Evolutionary conservation across 106 monocot species (phyloP).

Genomic region (Agapanthus africanus): DNA sequence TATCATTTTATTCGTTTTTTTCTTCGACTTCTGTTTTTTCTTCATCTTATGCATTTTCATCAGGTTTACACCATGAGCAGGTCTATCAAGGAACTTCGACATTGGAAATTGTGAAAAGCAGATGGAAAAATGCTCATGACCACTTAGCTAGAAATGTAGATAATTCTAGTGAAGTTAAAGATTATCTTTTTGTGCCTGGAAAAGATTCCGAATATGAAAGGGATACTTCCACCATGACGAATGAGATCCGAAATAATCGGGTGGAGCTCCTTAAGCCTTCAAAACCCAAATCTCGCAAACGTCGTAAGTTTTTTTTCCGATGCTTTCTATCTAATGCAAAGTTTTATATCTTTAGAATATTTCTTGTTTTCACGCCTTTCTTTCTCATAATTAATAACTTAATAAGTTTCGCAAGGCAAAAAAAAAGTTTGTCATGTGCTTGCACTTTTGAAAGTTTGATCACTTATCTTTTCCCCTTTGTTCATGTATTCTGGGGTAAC

Average conservation of each 20-base stretch:
- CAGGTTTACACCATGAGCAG: constrained; percentile 21
- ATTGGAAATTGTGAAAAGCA: constrained; percentile 14
- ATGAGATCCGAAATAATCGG: background rate
- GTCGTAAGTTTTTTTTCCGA: constrained; percentile 27
- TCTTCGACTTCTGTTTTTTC: too few species aligned
- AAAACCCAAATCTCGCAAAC: constrained; percentile 36
- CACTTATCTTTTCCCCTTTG: background rate
- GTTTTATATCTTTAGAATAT: background rate
- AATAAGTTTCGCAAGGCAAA: background rate
- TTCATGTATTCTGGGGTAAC: background rate
- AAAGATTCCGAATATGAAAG: background rate
- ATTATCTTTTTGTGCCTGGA: background rate
- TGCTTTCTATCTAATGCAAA: background rate
- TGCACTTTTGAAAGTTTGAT: background rate
- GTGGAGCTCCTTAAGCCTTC: constrained; percentile 5
- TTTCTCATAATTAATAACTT: background rate
- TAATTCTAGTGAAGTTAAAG: background rate
- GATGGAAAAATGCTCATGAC: constrained; percentile 11
- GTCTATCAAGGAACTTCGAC: constrained; percentile 17
- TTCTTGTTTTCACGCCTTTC: background rate
- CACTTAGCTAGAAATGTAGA: constrained; percentile 6
- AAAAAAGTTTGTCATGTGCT: background rate
- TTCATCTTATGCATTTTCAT: too few species aligned
- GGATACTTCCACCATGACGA: background rate
- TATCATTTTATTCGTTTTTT: too few species aligned